Base-by-base conservation (phyloP, 179 eudicot species). In the Beta macrorhiza region DNA sequence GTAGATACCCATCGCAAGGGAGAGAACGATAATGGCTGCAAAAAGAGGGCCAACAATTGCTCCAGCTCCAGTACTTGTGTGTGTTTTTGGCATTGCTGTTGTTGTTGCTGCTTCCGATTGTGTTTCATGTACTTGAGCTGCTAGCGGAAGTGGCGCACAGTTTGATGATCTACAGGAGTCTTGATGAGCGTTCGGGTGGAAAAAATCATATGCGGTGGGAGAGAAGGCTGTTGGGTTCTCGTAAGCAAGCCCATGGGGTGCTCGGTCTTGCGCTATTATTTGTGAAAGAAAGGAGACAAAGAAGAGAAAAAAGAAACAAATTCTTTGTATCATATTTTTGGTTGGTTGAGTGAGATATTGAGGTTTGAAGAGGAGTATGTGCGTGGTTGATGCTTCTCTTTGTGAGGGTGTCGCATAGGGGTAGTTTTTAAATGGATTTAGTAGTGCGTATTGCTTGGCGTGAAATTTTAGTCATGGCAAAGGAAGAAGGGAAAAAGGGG, bases 231-330 rank as follows among this genome's bases (percentile, higher is more conserved):
- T 20, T 0, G 93, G 95, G 79, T 59, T 75, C 79, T 87, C 83
- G 64, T 86, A 37, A 44, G 85, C 70, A 37, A 93, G 87, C 22
- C 95, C 95, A 10, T 93, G 95, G 49, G 93, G 93, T 17, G 89
- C 90, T 81, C 91, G 84, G 19, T 83, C 87, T 81, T 89, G 90
- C 47, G 88, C 88, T 52, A 67, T 69, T n/a, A 82, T 62, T 0
- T 76, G 49, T 19, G 81, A 81, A 79, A 83, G 76, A 1, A 83
- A 64, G 73, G 84, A 79, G 67, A 88, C 70, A 20, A 80, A 56
- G 65, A 86, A 72, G 68, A 76, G 62, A 25, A 77, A 1, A 78
- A 83, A 77, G 82, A 88, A 70, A 42, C 70, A 69, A 76, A 77
- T 64, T 61, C 82, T 51, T 74, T 76, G 44, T 29, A 74, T 44